Evolutionary conservation across 148 eudicot species (phyloP), one percentile per base, ranked within the genome.

Genomic region (Rhododendron mucronatum): DNA sequence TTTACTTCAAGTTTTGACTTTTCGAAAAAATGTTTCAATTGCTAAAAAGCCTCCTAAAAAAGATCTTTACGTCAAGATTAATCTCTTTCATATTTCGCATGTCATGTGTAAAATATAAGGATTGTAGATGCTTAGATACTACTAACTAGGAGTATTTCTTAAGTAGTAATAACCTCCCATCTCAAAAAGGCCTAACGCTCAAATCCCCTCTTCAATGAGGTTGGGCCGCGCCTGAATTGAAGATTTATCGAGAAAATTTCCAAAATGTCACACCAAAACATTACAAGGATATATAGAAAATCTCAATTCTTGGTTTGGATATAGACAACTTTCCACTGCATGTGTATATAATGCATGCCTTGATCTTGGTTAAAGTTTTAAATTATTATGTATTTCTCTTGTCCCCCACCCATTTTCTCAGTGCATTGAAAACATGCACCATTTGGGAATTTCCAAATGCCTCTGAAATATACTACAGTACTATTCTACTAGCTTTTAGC

Each of bases 361-460:
- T 45, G 81, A 45, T 78, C 51, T 78, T 45, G 55, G 81, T 3
- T 11, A 48, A 5, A 48, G 15, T 26, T 71, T 30, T 26, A 28
- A 28, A 71, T 71, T n/a, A 35, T 41, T n/a, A 35, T 41, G 51
- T 37, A 79, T 48, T 78, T 79, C 5, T n/a, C 5, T n/a, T 79
- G 82, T 47, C 37, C 82, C 59, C 82, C 82, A 47, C 57, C 82
- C 57, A 79, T 26, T 50, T 45, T 48, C 82, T 47, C 21, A 18
- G 35, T 79, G 59, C 37, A 47, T 79, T 26, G 82, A 79, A 79
- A 79, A 79, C 53, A 28, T 79, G 82, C 59, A 79, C 47, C 18
- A 48, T 79, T 79, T 79, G 35, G 82, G 59, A 47, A 79, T 79
- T 47, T 12, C 82, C 9, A 47, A 79, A n/a, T 79, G 82, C 59